Evolutionary conservation across 345 rosid genomes (phyloP).

Genomic region (Salix arbutifolia): DNA sequence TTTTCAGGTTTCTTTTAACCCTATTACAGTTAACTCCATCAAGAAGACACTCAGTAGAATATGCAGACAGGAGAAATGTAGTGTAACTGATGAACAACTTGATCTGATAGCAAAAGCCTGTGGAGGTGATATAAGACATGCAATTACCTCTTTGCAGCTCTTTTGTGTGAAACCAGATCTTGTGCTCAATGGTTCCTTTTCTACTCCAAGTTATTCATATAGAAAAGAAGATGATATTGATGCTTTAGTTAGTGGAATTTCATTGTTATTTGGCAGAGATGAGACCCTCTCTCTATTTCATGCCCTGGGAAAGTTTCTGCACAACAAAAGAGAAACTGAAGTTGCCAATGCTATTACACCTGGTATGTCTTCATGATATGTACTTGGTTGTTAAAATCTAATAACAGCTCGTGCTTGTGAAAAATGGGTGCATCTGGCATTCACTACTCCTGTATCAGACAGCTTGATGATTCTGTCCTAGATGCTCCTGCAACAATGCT

Average conservation of each 20-base stretch:
- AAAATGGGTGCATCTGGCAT: background rate
- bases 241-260: slow-evolving; percentile 36
- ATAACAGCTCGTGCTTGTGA: background rate
- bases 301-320: slow-evolving; percentile 94
- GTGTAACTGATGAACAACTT: slow-evolving; percentile 53
- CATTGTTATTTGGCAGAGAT: slow-evolving; percentile 64
- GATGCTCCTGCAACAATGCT: background rate
- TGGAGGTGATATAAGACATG: slow-evolving; percentile 96
- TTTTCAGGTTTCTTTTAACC: slow-evolving; percentile 79
- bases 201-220: slow-evolving; percentile 21
- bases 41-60: slow-evolving; percentile 69
- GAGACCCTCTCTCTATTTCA: slow-evolving; percentile 85
- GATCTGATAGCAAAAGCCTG: slow-evolving; percentile 73
- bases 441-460: background rate
- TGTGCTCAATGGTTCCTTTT: slow-evolving; percentile 24
- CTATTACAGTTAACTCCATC: slow-evolving; percentile 73
- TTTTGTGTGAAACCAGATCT: slow-evolving; percentile 49
- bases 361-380: slow-evolving; percentile 38
- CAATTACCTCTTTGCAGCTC: slow-evolving; percentile 81
- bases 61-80: slow-evolving; percentile 61
- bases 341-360: slow-evolving; percentile 11
- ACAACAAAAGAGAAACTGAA: slow-evolving; percentile 80
- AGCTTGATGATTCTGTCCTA: background rate
- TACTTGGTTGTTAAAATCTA: background rate
- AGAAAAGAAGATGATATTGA: slow-evolving; percentile 27